Evolutionary conservation across 1,284 basidiomycete species (phyloP).

Genomic region (Inonotus hispidus): DNA sequence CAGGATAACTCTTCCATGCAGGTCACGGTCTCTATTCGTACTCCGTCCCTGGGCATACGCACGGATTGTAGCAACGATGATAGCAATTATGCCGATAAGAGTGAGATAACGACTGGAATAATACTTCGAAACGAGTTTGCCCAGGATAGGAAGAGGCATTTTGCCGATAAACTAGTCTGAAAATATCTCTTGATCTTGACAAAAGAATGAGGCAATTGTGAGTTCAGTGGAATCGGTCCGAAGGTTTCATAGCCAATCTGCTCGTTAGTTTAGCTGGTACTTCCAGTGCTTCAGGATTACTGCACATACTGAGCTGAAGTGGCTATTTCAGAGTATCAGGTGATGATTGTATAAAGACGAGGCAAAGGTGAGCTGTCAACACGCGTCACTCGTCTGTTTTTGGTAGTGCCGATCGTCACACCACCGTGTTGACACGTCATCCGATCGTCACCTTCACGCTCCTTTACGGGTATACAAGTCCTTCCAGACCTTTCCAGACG

Average conservation of each 20-base stretch:
- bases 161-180: neutral
- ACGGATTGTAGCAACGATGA: conserved; percentile 42
- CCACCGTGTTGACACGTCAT: neutral
- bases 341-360: neutral
- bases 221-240: neutral
- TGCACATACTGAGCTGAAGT: neutral
- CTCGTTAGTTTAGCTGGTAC: neutral
- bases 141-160: conserved; percentile 15
- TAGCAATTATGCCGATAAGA: conserved; percentile 41
- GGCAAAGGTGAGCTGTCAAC: neutral
- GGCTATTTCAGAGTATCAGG: neutral
- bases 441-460: neutral
- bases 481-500: neutral
- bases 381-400: neutral
- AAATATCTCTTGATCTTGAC: too few species aligned
- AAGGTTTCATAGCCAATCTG: neutral
- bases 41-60: conserved; percentile 61
- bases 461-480: neutral
- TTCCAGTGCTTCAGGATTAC: neutral
- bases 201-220: neutral
- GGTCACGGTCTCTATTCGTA: conserved; percentile 64
- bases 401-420: neutral
- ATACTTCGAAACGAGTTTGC: conserved; percentile 9
- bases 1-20: conserved; percentile 65
- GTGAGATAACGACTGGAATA: conserved; percentile 38